Conservation (phyloP, 2,329 filamentous ascomycete genomes). For the Epichloe hybrida region DNA sequence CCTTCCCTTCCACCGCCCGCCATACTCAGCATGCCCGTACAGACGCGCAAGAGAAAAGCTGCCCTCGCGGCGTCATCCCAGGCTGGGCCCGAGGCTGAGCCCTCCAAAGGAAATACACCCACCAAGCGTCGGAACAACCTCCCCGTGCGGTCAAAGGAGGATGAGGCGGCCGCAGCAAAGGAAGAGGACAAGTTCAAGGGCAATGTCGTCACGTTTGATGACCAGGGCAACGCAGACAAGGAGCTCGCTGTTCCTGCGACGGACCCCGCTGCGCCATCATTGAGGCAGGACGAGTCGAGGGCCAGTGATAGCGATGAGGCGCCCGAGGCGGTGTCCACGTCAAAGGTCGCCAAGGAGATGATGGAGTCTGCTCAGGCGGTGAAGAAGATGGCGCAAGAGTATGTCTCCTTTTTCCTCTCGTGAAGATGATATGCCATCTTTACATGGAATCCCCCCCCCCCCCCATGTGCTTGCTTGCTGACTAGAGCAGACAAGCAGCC, state of each 20-base stretch:
- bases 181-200: constrained; percentile 9
- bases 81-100: background rate
- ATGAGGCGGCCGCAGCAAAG: constrained; percentile 7
- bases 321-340: constrained; percentile 44
- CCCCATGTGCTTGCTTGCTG: background rate
- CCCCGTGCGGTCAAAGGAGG: constrained; percentile 22
- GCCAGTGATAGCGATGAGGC: constrained; percentile 37
- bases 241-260: constrained; percentile 1
- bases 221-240: constrained; percentile 18
- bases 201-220: constrained; percentile 21
- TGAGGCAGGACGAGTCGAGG: constrained; percentile 17
- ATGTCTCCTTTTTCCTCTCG: constrained; percentile 12
- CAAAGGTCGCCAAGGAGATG: constrained; percentile 31
- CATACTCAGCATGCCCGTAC: constrained; percentile 5
- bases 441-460: background rate
- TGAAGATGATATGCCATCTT: background rate
- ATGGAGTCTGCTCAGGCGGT: constrained; percentile 32
- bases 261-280: constrained; percentile 5
- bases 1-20: background rate
- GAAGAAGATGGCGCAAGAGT: constrained; percentile 39
- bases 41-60: constrained; percentile 19
- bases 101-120: background rate
- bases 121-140: constrained; percentile 16
- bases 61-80: constrained; percentile 9
- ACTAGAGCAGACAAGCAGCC: constrained; percentile 30